Evolutionary conservation across 768 basidiomycete genomes (phyloP), one percentile per base, ranked within the genome.

Genomic region (Pleurotus pulmonarius): DNA sequence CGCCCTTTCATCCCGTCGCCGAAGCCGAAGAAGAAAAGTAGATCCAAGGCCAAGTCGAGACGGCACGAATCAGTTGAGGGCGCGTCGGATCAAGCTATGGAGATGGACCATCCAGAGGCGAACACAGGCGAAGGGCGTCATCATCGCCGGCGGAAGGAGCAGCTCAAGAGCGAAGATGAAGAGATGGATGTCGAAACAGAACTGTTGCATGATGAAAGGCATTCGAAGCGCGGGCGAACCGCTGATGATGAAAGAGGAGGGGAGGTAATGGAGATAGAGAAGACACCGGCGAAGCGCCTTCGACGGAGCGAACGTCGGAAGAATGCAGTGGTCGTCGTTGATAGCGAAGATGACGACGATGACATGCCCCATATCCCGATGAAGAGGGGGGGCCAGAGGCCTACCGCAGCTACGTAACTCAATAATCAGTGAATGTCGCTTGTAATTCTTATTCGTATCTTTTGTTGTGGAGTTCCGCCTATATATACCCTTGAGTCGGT

Each of bases 1-100:
- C 78, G 70, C 60, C 73, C 77, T 49, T 87, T 85, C 58, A 73
- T 84, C 25, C 83, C 86, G n/a, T 76, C 78, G 16, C 78, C 82
- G 29, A 85, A 79, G 68, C 63, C 61, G 58, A 73, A 70, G 65
- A 67, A 68, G 41, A 44, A 44, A 44, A 49, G 29, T 11, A 60
- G 49, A 39, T 57, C 60, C 47, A 68, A 68, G 60, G 59, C 59
- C 37, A 61, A 46, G 20, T 56, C n/a, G 37, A 43, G 55, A 56
- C 63, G 64, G 25, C 63, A 67, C 46, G 63, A 61, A 13, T 64
- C 58, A 25, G 64, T 68, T 45, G 65, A 64, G 43, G 64, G 38
- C 15, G 37, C 49, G 39, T 56, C 26, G 46, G 41, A 43, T 38
- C 54, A 52, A 15, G 43, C 15, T 7, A 24, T 56, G 55, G 55